These are phyloP conservation scores for Fusarium robinianum DNA, from an alignment of 2,329 filamentous ascomycete genomes.

Conservation along the genomic window DNA sequence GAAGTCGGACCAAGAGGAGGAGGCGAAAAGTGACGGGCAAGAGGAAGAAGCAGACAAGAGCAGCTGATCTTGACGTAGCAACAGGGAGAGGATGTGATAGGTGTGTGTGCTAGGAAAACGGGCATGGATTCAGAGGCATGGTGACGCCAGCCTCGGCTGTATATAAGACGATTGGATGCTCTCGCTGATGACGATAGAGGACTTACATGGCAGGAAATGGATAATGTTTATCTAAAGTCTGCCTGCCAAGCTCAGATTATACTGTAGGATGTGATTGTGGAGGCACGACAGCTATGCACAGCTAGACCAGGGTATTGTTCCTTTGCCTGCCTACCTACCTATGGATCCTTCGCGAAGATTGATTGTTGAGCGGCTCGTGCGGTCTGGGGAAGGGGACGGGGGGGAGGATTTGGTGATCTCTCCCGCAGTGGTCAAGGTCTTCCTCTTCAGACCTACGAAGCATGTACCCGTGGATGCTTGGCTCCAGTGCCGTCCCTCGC, in stretches of 20 bases:
- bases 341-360: no score
- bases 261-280: no score
- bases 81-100: conserved; percentile 1
- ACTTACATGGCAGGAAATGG: conserved; percentile 10
- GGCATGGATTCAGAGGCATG: conserved; percentile 5
- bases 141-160: conserved; percentile 8
- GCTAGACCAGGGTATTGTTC: not conserved
- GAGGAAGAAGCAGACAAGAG: conserved; percentile 11
- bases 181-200: no score
- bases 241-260: no score
- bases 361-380: conserved; percentile 18
- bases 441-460: no score
- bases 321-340: no score
- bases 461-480: no score
- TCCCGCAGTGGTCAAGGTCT: no score
- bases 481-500: no score
- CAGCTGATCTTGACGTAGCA: conserved; percentile 3
- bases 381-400: conserved; percentile 3
- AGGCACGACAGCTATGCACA: not conserved
- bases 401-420: no score
- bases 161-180: conserved; percentile 14
- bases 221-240: conserved; percentile 2
- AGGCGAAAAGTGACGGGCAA: no score
- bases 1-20: conserved; percentile 11
- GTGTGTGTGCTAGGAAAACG: conserved; percentile 13